phyloP scores from a whole-genome alignment of 345 rosid species.

The Litchi chinensis region DNA sequence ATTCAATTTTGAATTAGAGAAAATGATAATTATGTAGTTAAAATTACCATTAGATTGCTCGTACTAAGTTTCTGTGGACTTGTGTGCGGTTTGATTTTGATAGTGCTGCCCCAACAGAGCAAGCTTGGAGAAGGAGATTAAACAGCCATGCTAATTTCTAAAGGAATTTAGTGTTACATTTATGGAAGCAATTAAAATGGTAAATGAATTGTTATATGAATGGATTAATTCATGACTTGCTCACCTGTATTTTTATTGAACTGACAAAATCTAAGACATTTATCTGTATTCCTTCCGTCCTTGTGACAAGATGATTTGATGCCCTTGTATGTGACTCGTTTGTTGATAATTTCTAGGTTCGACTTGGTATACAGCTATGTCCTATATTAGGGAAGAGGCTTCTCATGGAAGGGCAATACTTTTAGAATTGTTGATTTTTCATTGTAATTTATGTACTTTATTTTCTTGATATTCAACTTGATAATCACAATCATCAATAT shows the following conservation, averaged over 20 bases:
- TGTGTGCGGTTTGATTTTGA: slow-evolving; percentile 75
- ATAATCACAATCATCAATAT: background rate
- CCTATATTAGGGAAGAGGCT: slow-evolving; percentile 95
- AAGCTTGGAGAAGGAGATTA: slow-evolving; percentile 96
- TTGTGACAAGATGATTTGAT: background rate
- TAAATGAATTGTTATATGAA: slow-evolving; percentile 26
- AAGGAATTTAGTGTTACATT: slow-evolving; percentile 93
- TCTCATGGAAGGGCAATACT: slow-evolving; percentile 90
- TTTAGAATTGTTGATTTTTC: background rate
- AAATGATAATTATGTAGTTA: background rate
- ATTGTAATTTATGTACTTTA: background rate
- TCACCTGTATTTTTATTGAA: background rate
- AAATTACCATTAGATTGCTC: background rate
- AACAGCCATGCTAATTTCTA: slow-evolving; percentile 91
- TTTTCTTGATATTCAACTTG: slow-evolving; percentile 1
- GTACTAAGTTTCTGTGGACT: slow-evolving; percentile 1
- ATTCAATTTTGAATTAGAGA: background rate
- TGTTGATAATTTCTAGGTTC: slow-evolving; percentile 48
- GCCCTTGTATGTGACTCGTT: slow-evolving; percentile 2
- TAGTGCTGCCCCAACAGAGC: slow-evolving; percentile 91
- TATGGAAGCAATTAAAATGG: slow-evolving; percentile 92
- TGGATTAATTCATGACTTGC: background rate
- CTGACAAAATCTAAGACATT: background rate
- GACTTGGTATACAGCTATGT: slow-evolving; percentile 88
- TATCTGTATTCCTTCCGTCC: background rate